Percentiles rank a stretch among this genome's conserved stretches.
phyloP scores from a whole-genome alignment of 208 protist species.

The Phytomonas sp. region DNA sequence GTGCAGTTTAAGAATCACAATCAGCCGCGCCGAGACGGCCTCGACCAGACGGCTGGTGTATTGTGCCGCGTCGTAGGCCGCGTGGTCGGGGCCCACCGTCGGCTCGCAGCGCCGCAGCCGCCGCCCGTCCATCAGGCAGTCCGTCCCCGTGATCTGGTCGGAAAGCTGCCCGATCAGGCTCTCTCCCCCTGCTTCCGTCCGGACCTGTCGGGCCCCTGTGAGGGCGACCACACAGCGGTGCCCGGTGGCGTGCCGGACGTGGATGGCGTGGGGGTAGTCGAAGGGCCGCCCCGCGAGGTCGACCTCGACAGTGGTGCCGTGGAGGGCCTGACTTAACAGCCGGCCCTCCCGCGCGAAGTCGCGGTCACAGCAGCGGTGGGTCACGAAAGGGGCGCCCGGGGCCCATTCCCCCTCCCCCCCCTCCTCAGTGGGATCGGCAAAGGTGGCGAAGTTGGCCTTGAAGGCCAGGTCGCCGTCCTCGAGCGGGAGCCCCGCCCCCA shows the following conservation, averaged over 20 bases:
- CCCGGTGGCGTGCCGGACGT: conserved; percentile 60
- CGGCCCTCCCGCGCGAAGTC: conserved; percentile 57
- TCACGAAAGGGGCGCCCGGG: conserved; percentile 25
- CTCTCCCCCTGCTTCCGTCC: conserved; percentile 4
- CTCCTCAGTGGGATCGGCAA: conserved; percentile 22
- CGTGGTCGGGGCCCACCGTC: conserved; percentile 28
- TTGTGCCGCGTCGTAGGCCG: conserved; percentile 32
- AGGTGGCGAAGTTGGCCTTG: conserved; percentile 66
- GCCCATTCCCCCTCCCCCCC: conserved; percentile 14
- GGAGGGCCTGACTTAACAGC: conserved; percentile 32
- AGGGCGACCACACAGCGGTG: conserved; percentile 65
- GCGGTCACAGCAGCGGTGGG: conserved; percentile 55
- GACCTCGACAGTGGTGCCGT: conserved; percentile 27
- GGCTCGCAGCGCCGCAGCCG: conserved; percentile 37
- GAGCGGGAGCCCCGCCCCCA: conserved; percentile 44
- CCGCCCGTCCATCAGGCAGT: conserved; percentile 45
- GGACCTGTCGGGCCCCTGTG: conserved; percentile 22
- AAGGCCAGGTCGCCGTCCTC: conserved; percentile 63
- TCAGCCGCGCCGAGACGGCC: conserved; percentile 41
- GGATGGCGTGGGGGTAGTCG: conserved; percentile 36
- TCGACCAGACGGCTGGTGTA: conserved; percentile 65
- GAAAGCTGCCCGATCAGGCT: conserved; percentile 28
- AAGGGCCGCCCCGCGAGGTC: conserved; percentile 32
- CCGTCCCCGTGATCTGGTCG: conserved; percentile 57
- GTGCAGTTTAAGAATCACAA: conserved; percentile 25